Conservation (phyloP, 2,329 filamentous ascomycete species). For the Phoma herbarum region DNA sequence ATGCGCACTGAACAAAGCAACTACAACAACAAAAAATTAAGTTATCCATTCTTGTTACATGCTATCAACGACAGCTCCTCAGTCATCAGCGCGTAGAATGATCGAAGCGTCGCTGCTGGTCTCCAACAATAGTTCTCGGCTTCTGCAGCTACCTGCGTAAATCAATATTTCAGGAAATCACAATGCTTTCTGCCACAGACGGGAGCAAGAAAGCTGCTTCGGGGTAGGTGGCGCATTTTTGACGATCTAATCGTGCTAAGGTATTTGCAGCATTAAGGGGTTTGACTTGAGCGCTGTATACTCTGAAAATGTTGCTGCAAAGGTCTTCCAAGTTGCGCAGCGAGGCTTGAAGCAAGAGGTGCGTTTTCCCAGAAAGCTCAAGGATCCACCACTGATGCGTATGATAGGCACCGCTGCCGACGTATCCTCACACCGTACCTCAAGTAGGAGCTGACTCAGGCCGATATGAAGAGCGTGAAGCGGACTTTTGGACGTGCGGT, state of each 20-base stretch:
- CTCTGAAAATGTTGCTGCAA: constrained; percentile 42
- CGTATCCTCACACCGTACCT: constrained; percentile 48
- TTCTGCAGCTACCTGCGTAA: background rate
- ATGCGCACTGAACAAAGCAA: constrained; percentile 2
- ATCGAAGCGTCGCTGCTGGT: background rate
- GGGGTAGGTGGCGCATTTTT: constrained; percentile 14
- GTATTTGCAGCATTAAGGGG: constrained; percentile 30
- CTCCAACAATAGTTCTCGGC: background rate
- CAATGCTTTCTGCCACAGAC: constrained; percentile 18
- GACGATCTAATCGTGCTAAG: background rate
- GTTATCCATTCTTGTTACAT: background rate
- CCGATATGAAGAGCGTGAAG: constrained; percentile 46
- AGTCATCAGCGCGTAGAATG: background rate
- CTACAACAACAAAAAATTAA: background rate
- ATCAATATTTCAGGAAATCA: background rate
- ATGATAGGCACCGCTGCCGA: constrained; percentile 35
- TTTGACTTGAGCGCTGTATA: constrained; percentile 41
- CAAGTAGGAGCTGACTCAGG: constrained; percentile 37
- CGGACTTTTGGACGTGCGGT: constrained; percentile 50
- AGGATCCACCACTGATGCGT: background rate
- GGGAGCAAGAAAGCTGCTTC: constrained; percentile 2
- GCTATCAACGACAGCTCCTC: background rate
- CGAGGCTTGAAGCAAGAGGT: constrained; percentile 38
- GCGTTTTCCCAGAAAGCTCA: background rate
- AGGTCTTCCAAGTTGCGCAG: constrained; percentile 47